Evolutionary conservation across 345 rosid genomes (phyloP).

Genomic region (Cardamine occulta): DNA sequence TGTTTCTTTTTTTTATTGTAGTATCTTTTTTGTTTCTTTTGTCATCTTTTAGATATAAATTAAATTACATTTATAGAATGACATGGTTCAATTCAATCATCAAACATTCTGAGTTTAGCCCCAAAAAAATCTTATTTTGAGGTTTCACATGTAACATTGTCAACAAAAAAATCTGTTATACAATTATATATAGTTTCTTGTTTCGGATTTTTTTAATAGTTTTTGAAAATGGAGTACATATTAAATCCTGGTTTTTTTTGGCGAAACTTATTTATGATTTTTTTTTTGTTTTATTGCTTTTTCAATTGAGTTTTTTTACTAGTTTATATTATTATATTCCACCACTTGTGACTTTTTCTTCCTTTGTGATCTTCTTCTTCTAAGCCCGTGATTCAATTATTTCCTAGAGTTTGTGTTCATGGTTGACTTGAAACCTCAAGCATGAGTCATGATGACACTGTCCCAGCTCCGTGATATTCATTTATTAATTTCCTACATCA

Average conservation of each 20-base stretch:
- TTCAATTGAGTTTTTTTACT: too few species aligned
- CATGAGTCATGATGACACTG: slow-evolving; percentile 40
- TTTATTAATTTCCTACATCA: slow-evolving; percentile 25
- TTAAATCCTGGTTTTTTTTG: too few species aligned
- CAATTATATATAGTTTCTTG: not conserved
- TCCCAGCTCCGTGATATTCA: slow-evolving; percentile 40
- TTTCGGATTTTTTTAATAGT: too few species aligned
- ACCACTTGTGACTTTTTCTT: not conserved
- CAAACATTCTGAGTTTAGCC: not conserved
- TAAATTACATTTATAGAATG: not conserved
- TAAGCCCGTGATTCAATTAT: slow-evolving; percentile 40
- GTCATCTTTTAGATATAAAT: too few species aligned
- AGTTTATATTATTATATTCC: too few species aligned
- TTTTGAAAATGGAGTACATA: not conserved
- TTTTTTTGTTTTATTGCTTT: too few species aligned
- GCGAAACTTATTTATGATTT: too few species aligned
- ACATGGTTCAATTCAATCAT: not conserved
- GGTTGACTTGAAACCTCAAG: slow-evolving; percentile 41
- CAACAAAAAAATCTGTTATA: too few species aligned
- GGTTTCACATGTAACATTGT: not conserved
- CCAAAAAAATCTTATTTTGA: not conserved
- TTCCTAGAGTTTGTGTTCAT: slow-evolving; percentile 33
- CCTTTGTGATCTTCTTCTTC: not conserved
- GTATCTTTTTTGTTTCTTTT: not conserved
- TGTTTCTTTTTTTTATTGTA: not conserved